Evolutionary conservation across 805 yeast genomes (phyloP).

Genomic region (Jamesozyma jinghongensis): DNA sequence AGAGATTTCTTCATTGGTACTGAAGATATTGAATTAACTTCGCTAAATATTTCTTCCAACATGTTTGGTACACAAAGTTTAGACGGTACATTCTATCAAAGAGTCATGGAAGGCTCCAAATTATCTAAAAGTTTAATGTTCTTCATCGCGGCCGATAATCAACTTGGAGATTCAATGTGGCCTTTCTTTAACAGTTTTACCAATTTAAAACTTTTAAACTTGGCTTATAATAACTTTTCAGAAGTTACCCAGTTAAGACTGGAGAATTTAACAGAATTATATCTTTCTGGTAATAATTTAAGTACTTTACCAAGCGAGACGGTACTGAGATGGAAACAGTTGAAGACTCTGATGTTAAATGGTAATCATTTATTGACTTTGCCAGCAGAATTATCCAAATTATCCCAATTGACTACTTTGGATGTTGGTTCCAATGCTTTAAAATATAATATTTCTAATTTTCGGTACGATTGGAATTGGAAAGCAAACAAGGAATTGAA

Average conservation of each 20-base stretch:
- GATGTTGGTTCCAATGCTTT: slow-evolving; percentile 89
- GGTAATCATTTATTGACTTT: slow-evolving; percentile 77
- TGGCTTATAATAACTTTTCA: slow-evolving; percentile 74
- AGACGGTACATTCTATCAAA: slow-evolving; percentile 38
- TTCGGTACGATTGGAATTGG: slow-evolving; percentile 99
- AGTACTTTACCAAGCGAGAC: slow-evolving; percentile 80
- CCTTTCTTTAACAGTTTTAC: slow-evolving; percentile 52
- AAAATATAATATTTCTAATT: slow-evolving; percentile 86
- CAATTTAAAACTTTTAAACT: slow-evolving; percentile 54
- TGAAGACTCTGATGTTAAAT: slow-evolving; percentile 61
- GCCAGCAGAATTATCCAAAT: slow-evolving; percentile 78
- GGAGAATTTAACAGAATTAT: slow-evolving; percentile 50
- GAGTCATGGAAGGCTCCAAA: slow-evolving; percentile 25
- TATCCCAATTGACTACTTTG: slow-evolving; percentile 52
- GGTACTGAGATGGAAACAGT: slow-evolving; percentile 47
- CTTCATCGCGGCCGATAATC: slow-evolving; percentile 73
- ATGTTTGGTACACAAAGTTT: slow-evolving; percentile 34
- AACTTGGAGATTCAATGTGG: slow-evolving; percentile 68
- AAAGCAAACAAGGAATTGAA: slow-evolving; percentile 65
- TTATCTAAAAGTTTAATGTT: slow-evolving; percentile 44
- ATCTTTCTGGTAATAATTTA: slow-evolving; percentile 74
- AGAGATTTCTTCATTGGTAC: slow-evolving; percentile 57
- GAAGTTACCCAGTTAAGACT: slow-evolving; percentile 76
- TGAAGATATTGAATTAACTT: slow-evolving; percentile 53
- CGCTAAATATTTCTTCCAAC: slow-evolving; percentile 67